phyloP scores from a whole-genome alignment of 257 asterid genomes.

The Leptodermis oblonga region DNA sequence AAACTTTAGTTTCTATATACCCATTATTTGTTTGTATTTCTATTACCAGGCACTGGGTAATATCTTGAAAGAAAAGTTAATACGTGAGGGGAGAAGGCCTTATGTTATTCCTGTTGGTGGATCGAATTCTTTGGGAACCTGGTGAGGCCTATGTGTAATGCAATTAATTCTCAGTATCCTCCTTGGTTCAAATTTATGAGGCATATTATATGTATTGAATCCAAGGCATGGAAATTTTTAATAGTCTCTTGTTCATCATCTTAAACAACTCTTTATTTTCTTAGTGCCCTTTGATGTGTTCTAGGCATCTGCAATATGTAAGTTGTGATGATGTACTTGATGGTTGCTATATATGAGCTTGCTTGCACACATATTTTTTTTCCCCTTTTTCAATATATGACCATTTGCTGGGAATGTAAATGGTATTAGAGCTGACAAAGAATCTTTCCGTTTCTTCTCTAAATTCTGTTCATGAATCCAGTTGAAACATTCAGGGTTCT shows the following conservation, averaged over 20 bases:
- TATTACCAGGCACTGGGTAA: conserved; percentile 67
- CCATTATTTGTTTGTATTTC: conserved; percentile 13
- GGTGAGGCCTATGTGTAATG: conserved; percentile 43
- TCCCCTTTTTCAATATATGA: neutral
- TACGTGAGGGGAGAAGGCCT: conserved; percentile 87
- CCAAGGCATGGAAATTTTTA: neutral
- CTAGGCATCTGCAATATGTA: neutral
- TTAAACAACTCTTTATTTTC: neutral
- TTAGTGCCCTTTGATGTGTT: neutral
- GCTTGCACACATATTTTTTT: neutral
- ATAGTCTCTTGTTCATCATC: neutral
- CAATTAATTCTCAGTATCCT: conserved; percentile 7
- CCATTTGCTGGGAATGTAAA: neutral
- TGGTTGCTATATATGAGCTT: neutral
- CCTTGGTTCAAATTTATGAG: neutral
- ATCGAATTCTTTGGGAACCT: conserved; percentile 91
- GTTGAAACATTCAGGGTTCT: neutral
- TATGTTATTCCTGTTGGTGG: conserved; percentile 97
- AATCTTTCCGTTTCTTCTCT: neutral
- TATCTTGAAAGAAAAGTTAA: conserved; percentile 67
- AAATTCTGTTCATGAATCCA: neutral
- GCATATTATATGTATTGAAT: neutral
- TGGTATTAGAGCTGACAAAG: neutral
- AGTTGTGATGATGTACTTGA: neutral
- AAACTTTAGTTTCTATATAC: neutral